Conservation (phyloP, 306 rosid genomes). For the Gillenia trifoliata region DNA sequence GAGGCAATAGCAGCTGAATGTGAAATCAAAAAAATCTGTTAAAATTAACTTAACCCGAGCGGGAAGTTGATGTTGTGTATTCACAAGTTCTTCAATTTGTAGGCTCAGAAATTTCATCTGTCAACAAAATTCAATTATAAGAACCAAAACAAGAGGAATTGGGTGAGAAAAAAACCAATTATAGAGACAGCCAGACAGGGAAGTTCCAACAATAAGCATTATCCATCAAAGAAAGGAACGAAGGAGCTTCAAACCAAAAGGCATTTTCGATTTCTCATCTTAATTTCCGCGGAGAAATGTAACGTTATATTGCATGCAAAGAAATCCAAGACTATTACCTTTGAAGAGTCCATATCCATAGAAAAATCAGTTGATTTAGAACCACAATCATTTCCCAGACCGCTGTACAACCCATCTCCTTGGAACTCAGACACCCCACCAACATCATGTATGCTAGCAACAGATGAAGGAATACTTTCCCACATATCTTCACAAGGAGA, state of each 20-base stretch:
- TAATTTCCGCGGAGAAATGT: neutral
- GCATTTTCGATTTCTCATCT: neutral
- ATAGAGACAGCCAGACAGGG: neutral
- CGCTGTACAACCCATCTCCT: slow-evolving; percentile 28
- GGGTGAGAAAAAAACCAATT: neutral
- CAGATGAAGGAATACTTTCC: slow-evolving; percentile 34
- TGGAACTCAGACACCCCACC: slow-evolving; percentile 30
- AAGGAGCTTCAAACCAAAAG: neutral
- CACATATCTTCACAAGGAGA: slow-evolving; percentile 31
- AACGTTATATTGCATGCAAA: neutral
- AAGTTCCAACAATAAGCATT: neutral
- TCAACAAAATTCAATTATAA: neutral
- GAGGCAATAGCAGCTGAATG: neutral
- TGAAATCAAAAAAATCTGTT: neutral
- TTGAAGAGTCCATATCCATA: slow-evolving; percentile 29
- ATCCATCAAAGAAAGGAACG: neutral
- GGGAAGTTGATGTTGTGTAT: slow-evolving; percentile 23
- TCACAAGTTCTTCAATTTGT: slow-evolving; percentile 30
- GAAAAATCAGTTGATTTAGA: slow-evolving; percentile 39
- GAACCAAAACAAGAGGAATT: neutral
- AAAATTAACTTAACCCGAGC: slow-evolving; percentile 29
- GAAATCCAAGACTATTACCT: slow-evolving; percentile 33
- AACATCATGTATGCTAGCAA: slow-evolving; percentile 21
- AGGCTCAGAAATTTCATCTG: slow-evolving; percentile 24
- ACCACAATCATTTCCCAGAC: slow-evolving; percentile 30